Evolutionary conservation across 305 asterid genomes (phyloP).

Genomic region (Solanum hybrid): DNA sequence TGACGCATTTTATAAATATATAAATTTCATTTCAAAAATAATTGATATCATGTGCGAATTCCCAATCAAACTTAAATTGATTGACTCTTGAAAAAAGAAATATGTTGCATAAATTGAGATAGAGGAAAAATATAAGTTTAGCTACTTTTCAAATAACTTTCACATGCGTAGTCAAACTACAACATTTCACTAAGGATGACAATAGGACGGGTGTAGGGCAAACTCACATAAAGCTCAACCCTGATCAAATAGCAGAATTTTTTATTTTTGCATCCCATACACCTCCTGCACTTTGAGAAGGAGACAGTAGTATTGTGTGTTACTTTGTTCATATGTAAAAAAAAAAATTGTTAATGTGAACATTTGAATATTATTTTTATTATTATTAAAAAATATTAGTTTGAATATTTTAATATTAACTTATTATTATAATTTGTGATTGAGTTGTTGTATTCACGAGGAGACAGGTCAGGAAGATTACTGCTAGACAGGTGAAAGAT

Average conservation of each 20-base stretch:
- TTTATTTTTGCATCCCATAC: not conserved
- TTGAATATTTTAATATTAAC: too few species aligned
- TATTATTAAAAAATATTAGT: not conserved
- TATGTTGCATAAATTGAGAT: too few species aligned
- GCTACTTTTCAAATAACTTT: not conserved
- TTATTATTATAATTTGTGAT: not conserved
- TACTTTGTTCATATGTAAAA: not conserved
- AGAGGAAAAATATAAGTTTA: too few species aligned
- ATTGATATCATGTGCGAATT: not conserved
- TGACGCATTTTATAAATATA: not conserved
- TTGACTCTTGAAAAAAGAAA: too few species aligned
- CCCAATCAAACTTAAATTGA: too few species aligned
- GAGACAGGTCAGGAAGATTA: not conserved
- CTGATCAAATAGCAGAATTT: not conserved
- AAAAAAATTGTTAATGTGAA: too few species aligned
- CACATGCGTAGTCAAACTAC: not conserved
- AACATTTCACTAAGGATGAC: not conserved
- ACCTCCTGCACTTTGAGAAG: not conserved
- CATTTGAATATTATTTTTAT: too few species aligned
- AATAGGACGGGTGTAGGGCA: not conserved
- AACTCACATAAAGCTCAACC: not conserved
- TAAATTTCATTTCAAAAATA: too few species aligned
- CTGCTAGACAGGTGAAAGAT: accelerated
- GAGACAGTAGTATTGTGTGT: not conserved
- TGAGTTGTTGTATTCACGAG: not conserved